A percentile compares a stretch with the other conserved stretches of the same genome.
Evolutionary conservation across 306 rosid genomes (phyloP).

Genomic region (Cicer bijugum): DNA sequence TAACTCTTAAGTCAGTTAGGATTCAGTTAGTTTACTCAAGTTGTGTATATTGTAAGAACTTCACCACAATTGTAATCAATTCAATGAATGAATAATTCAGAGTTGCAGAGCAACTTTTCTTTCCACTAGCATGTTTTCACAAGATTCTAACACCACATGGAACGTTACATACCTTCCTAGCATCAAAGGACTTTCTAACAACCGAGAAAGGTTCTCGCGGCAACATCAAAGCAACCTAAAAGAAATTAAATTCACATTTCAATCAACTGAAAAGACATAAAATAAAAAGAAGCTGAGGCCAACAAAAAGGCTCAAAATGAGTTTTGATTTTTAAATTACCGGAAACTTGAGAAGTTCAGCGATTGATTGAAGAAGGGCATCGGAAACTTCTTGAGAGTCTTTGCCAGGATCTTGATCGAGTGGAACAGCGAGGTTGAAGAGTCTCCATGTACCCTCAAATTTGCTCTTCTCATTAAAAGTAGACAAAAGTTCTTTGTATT

Average conservation of each 20-base stretch:
- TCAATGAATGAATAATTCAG: no score
- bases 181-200: conserved; percentile 93
- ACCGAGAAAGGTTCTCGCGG: conserved; percentile 80
- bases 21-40: no score
- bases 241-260: not conserved
- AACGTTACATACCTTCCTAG: conserved; percentile 69
- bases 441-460: conserved; percentile 81
- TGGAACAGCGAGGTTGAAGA: conserved; percentile 77
- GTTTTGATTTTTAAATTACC: conserved; percentile 44
- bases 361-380: conserved; percentile 66
- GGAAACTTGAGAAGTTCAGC: conserved; percentile 82
- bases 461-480: conserved; percentile 50
- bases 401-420: conserved; percentile 79
- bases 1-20: no score
- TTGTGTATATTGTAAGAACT: no score
- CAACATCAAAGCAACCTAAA: conserved; percentile 84
- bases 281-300: not conserved
- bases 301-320: not conserved
- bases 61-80: no score
- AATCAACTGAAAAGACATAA: not conserved
- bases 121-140: no score
- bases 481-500: conserved; percentile 56
- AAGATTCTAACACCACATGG: not conserved
- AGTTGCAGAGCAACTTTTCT: no score
- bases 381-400: conserved; percentile 73